Conservation (phyloP, 495 filamentous ascomycete species). For the Tuber melanosporum region DNA sequence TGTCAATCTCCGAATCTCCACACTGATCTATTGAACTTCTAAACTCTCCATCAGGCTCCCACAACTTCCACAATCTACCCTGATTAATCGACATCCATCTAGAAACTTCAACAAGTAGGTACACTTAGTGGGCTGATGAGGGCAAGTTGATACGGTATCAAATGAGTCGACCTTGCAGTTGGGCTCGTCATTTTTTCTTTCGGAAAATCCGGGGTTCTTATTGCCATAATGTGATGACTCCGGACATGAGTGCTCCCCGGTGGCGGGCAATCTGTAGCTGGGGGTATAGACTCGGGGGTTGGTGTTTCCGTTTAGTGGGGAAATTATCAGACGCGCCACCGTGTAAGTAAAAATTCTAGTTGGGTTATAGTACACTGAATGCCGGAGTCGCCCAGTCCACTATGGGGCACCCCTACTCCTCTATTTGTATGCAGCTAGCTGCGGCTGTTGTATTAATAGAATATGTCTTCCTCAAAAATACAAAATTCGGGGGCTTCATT, state of each 20-base stretch:
- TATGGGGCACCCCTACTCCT: background rate
- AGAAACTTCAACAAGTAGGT: constrained; percentile 1
- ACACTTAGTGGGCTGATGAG: constrained; percentile 17
- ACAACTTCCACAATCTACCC: too few species aligned
- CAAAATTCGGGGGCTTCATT: background rate
- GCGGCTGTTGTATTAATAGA: background rate
- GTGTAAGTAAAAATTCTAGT: background rate
- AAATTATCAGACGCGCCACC: background rate
- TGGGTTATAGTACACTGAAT: background rate
- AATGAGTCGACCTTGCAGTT: constrained; percentile 20
- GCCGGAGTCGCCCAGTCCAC: background rate
- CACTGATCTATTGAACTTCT: too few species aligned
- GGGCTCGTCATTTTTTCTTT: constrained; percentile 22
- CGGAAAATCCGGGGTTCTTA: constrained; percentile 19
- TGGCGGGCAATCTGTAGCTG: constrained; percentile 24
- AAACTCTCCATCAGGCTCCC: too few species aligned
- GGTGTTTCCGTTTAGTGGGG: constrained; percentile 24
- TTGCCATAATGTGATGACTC: constrained; percentile 28
- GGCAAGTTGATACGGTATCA: constrained; percentile 16
- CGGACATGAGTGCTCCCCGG: constrained; percentile 31
- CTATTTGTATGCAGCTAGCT: background rate
- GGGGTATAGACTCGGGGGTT: constrained; percentile 18
- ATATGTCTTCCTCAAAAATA: background rate
- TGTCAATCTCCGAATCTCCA: too few species aligned
- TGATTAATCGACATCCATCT: too few species aligned